phyloP scores from a whole-genome alignment of 768 basidiomycete genomes.

The Chalciporus piperatus region DNA sequence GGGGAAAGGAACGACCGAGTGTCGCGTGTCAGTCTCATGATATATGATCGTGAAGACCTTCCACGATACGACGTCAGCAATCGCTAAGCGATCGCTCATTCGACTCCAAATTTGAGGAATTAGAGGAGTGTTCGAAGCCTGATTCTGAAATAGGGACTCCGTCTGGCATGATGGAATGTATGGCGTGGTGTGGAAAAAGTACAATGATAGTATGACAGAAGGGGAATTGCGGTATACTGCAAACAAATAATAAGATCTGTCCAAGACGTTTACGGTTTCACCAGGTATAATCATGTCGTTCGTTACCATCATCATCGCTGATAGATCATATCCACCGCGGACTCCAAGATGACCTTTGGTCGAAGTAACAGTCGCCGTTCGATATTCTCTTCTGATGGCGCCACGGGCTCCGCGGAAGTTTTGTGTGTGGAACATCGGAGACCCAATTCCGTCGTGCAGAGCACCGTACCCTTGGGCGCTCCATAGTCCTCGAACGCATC shows the following conservation, averaged over 20 bases:
- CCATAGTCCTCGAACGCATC: conserved; percentile 65
- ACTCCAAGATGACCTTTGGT: conserved; percentile 77
- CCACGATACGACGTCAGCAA: too few species aligned
- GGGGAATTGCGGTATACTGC: not conserved
- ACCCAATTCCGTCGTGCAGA: conserved; percentile 73
- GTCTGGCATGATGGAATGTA: conserved; percentile 13
- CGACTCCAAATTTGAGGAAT: too few species aligned
- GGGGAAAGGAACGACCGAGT: too few species aligned
- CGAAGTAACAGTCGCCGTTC: conserved; percentile 61
- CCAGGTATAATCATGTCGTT: not conserved
- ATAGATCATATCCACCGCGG: conserved; percentile 53
- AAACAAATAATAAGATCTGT: not conserved
- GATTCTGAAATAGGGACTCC: too few species aligned
- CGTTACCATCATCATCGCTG: conserved; percentile 22
- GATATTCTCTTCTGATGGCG: conserved; percentile 40
- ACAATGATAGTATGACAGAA: conserved; percentile 14
- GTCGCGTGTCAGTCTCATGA: too few species aligned
- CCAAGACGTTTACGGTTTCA: not conserved
- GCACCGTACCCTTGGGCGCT: conserved; percentile 46
- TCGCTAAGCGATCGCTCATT: too few species aligned
- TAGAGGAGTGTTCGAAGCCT: too few species aligned
- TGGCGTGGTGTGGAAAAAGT: conserved; percentile 9
- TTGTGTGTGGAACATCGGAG: conserved; percentile 60
- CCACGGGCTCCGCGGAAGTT: conserved; percentile 14
- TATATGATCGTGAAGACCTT: too few species aligned